Percentiles rank a stretch among this genome's conserved stretches.
phyloP scores from a whole-genome alignment of 305 asterid species.

The Stenogyne calaminthoides region DNA sequence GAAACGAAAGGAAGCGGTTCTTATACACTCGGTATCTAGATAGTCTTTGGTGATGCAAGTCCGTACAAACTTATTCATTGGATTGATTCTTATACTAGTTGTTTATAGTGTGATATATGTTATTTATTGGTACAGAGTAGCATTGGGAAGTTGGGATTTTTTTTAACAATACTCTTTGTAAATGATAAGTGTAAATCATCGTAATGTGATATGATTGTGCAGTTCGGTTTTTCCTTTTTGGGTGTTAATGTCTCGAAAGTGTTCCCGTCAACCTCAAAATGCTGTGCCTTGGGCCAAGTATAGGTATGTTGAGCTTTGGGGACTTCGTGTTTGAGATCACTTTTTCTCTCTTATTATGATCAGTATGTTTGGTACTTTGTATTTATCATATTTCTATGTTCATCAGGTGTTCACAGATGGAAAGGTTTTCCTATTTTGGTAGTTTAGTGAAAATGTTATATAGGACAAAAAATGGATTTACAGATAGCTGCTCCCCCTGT shows the following conservation, averaged over 20 bases:
- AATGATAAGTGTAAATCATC: not conserved
- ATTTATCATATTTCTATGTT: not conserved
- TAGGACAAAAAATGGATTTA: not conserved
- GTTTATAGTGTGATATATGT: conserved; percentile 48
- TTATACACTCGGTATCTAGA: conserved; percentile 35
- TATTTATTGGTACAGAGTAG: conserved; percentile 32
- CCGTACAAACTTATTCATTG: conserved; percentile 47
- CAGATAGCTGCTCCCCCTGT: not conserved
- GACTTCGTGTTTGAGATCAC: not conserved
- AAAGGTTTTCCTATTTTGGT: not conserved
- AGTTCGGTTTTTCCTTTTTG: not conserved
- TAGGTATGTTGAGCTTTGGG: not conserved
- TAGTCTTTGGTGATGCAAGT: conserved; percentile 34
- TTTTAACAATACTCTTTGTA: not conserved
- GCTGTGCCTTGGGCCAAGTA: not conserved
- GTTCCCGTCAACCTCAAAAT: not conserved
- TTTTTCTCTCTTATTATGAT: not conserved
- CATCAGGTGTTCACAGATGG: not conserved
- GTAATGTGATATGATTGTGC: not conserved
- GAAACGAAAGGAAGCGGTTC: conserved; percentile 12
- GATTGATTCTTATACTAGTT: conserved; percentile 67
- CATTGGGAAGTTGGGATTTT: conserved; percentile 21
- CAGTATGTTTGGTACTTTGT: not conserved
- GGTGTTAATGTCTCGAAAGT: not conserved
- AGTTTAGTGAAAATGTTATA: not conserved